Base-by-base conservation (phyloP, 257 asterid genomes). In the Nyctanthes arbortristis region DNA sequence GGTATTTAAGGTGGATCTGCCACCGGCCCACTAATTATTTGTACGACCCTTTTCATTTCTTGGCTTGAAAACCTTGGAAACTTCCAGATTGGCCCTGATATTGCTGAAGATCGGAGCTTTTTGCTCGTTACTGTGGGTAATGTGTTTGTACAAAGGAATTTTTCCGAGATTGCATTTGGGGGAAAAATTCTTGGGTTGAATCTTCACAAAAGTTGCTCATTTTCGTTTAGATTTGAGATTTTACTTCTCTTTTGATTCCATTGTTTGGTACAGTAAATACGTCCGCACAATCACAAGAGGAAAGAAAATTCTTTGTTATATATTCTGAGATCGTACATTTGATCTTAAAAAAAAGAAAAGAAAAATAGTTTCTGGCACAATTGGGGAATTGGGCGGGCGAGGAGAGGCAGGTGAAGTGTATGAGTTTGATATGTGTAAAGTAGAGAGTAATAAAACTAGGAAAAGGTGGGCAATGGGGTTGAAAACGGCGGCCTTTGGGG, bases 401-500 rank as follows among this genome's bases (percentile, higher is more conserved):
- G n/a, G n/a, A n/a, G n/a, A n/a, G n/a, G n/a, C n/a, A n/a, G n/a
- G 59, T 47, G 65, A 69, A 45, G 67, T 78, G 61, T 70, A 70
- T 77, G 80, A 79, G 64, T 69, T 81, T 60, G 86, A 74, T 54
- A 88, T 88, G 94, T 90, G 91, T 76, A 79, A 77, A 62, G 39
- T 82, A 75, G 84, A 71, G 77, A 71, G 73, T 37, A 60, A 67
- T 40, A 55, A 69, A 20, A 80, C 77, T 67, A 80, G 87, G 70
- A 76, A 82, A 59, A 79, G 66, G 78, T 76, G 86, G 88, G 91
- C 78, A 67, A 88, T 85, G 96, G 92, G 94, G 61, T 77, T 90
- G 24, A 92, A 89, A 78, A 78, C 87, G 75, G 87, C 79, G 70
- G 72, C 81, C 25, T 78, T 85, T 47, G 86, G 86, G 25, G 84